Conservation (phyloP, 1,284 basidiomycete species). For the Amylostereum areolatum region DNA sequence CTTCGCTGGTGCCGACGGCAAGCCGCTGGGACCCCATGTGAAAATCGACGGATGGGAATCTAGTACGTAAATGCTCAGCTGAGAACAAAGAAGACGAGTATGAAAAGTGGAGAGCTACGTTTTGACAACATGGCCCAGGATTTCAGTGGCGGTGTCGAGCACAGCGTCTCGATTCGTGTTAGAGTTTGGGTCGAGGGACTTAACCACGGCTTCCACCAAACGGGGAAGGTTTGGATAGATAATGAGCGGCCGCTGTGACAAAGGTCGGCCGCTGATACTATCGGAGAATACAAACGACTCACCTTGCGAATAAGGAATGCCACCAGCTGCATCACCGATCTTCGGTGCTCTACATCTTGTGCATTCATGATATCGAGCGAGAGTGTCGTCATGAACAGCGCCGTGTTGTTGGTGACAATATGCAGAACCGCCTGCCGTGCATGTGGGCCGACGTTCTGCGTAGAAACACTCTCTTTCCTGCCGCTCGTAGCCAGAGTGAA, state of each 20-base stretch:
- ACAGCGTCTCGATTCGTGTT: constrained; percentile 83
- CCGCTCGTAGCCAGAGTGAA: constrained; percentile 75
- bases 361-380: constrained; percentile 88
- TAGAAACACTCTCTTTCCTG: constrained; percentile 61
- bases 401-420: constrained; percentile 80
- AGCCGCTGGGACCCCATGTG: constrained; percentile 82
- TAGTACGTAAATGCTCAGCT: constrained; percentile 22
- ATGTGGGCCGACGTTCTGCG: constrained; percentile 56
- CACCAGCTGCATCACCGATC: constrained; percentile 88
- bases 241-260: constrained; percentile 70
- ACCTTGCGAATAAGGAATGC: constrained; percentile 92
- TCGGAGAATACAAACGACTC: constrained; percentile 4
- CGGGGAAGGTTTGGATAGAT: constrained; percentile 84
- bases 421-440: constrained; percentile 82
- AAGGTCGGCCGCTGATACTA: not conserved
- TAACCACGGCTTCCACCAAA: constrained; percentile 93
- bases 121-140: constrained; percentile 84
- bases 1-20: constrained; percentile 92
- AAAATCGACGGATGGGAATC: constrained; percentile 91
- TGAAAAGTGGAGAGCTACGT: constrained; percentile 47
- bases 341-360: constrained; percentile 72
- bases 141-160: constrained; percentile 88
- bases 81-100: not conserved
- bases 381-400: constrained; percentile 93
- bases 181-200: constrained; percentile 90